Evolutionary conservation across 1,284 basidiomycete genomes (phyloP), one percentile per base, ranked within the genome.

Genomic region (Peniophora sp.): DNA sequence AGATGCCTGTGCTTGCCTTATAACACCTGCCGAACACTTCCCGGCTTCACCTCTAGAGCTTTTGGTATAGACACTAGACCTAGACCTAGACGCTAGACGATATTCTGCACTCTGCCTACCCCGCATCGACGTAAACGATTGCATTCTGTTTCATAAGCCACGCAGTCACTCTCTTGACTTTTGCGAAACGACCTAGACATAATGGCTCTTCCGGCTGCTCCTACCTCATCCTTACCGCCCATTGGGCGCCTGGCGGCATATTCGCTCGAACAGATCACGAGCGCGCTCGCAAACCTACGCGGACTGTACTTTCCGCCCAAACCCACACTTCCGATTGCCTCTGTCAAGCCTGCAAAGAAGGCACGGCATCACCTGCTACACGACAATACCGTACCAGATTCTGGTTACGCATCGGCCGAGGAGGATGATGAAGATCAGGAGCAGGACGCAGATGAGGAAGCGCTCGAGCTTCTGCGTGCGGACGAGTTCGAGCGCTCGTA

Each of bases 401-500:
- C 80, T 10, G 81, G 81, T 38, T 83, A 83, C 54, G 81, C 80
- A 3, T 83, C 81, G 39, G 78, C 75, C 14, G 79, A 79, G 53
- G 79, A 79, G 51, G 75, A 77, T 3, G 72, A 71, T 20, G 35
- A 44, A 9, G 62, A 61, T 14, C 65, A 66, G 1, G 63, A 62
- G n/a, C 50, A 55, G 14, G 63, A 75, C 2, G 64, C 64, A 3
- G 67, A 67, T 0, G 64, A 63, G 3, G 47, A 58, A 16, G 66
- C 67, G 25, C 43, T 61, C 34, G 69, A 74, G 44, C 52, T 71
- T 47, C 63, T 80, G 48, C 73, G 75, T 50, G 65, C 69, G 5
- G 76, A 82, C 57, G 57, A 67, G 23, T 65, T 79, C 52, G 78
- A 83, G 59, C 74, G 77, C 50, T 68, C 70, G n/a, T 81, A 70